Percentiles rank a stretch among this genome's conserved stretches.
These are phyloP conservation scores for Vanderwaltozyma verrucispora DNA, from an alignment of 805 yeast genomes.

Conservation along the genomic window DNA sequence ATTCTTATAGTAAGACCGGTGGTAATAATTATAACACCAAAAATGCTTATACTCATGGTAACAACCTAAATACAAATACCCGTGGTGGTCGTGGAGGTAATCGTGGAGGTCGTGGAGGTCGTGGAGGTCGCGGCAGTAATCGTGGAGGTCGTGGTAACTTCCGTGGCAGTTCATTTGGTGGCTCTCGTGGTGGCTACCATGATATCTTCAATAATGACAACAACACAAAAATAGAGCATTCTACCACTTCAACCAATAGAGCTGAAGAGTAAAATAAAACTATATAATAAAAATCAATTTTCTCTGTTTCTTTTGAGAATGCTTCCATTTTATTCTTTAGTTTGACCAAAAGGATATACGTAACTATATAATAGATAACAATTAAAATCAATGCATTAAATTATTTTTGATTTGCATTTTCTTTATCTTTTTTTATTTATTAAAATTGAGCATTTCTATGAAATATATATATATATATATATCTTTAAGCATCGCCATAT, in stretches of 20 bases:
- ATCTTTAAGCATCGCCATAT: slow-evolving; percentile 28
- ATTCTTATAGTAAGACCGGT: slow-evolving; percentile 7
- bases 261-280: background rate
- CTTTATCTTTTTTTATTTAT: background rate
- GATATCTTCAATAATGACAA: slow-evolving; percentile 8
- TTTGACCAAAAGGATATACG: too few relatives aligned
- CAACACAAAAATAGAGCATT: background rate
- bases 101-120: slow-evolving; percentile 3
- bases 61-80: background rate
- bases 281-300: too few relatives aligned
- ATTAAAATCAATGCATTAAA: too few relatives aligned
- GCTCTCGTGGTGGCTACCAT: slow-evolving; percentile 9
- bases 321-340: too few relatives aligned
- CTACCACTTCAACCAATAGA: background rate
- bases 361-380: too few relatives aligned
- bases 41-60: too few relatives aligned
- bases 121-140: slow-evolving; percentile 9
- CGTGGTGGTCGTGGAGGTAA: slow-evolving; percentile 6
- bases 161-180: background rate
- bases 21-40: slow-evolving; percentile 9
- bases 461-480: background rate
- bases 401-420: too few relatives aligned
- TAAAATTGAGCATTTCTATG: too few relatives aligned
- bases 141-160: slow-evolving; percentile 12
- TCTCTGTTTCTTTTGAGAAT: too few relatives aligned